Conservation (phyloP, 306 rosid genomes). For the Hippophae rhamnoides region DNA sequence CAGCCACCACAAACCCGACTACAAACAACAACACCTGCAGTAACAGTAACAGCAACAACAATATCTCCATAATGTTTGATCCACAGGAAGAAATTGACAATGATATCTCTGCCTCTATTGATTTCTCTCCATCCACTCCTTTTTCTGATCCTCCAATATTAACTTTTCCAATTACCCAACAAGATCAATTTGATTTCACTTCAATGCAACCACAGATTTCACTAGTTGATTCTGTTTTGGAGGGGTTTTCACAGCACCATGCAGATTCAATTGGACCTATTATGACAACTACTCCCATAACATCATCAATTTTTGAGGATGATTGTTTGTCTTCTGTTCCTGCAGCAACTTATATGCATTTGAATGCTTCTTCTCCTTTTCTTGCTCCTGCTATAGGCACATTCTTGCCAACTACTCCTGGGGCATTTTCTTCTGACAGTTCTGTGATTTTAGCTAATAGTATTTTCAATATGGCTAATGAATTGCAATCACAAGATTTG, state of each 20-base stretch:
- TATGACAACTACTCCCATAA: slow-evolving; percentile 25
- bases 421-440: slow-evolving; percentile 52
- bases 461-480: slow-evolving; percentile 46
- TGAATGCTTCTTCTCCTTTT: slow-evolving; percentile 65
- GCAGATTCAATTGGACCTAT: slow-evolving; percentile 32
- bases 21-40: slow-evolving; percentile 17
- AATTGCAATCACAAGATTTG: slow-evolving; percentile 63
- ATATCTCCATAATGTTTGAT: slow-evolving; percentile 55
- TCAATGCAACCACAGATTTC: slow-evolving; percentile 40
- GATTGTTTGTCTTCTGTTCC: slow-evolving; percentile 78
- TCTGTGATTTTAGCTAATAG: slow-evolving; percentile 47
- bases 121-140: slow-evolving; percentile 61
- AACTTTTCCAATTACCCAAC: slow-evolving; percentile 26
- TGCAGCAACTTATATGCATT: slow-evolving; percentile 53
- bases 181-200: slow-evolving; percentile 51
- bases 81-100: slow-evolving; percentile 74
- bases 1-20: slow-evolving; percentile 10
- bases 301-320: slow-evolving; percentile 54
- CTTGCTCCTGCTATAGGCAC: slow-evolving; percentile 42
- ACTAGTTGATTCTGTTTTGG: slow-evolving; percentile 40
- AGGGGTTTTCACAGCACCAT: slow-evolving; percentile 48
- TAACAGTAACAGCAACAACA: slow-evolving; percentile 19
- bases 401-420: slow-evolving; percentile 42
- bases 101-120: slow-evolving; percentile 84
- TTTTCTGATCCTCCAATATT: slow-evolving; percentile 37